phyloP scores from a whole-genome alignment of 192 early-diverging fungal genomes.

The Helicostylum pulchrum region DNA sequence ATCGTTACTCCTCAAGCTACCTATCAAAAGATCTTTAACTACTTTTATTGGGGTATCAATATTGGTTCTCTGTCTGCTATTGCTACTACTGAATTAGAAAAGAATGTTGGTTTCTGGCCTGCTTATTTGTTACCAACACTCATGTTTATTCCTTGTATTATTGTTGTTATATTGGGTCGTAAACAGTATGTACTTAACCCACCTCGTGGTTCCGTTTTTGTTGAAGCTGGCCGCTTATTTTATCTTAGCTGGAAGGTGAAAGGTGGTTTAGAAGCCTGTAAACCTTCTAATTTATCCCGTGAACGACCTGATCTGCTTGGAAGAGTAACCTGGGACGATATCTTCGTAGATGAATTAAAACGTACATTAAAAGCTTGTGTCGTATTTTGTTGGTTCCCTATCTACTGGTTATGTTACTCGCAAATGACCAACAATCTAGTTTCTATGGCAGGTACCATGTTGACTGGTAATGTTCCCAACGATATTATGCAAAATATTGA shows the following conservation, averaged over 20 bases:
- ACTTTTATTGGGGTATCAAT: slow-evolving; percentile 82
- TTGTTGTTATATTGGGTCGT: slow-evolving; percentile 48
- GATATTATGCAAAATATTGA: slow-evolving; percentile 71
- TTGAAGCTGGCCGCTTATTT: slow-evolving; percentile 38
- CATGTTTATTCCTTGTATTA: slow-evolving; percentile 50
- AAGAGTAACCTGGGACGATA: slow-evolving; percentile 62
- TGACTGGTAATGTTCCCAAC: slow-evolving; percentile 54
- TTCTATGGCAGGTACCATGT: slow-evolving; percentile 64
- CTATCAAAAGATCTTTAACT: slow-evolving; percentile 77
- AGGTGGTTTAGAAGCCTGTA: slow-evolving; percentile 57
- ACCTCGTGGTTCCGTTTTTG: slow-evolving; percentile 59
- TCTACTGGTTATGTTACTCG: slow-evolving; percentile 75
- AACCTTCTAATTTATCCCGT: slow-evolving; percentile 49
- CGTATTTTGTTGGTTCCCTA: slow-evolving; percentile 67
- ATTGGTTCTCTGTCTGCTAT: slow-evolving; percentile 63
- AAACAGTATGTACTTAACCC: slow-evolving; percentile 51
- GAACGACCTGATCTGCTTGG: slow-evolving; percentile 26
- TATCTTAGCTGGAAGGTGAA: slow-evolving; percentile 18
- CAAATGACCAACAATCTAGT: slow-evolving; percentile 65
- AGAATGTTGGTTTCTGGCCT: slow-evolving; percentile 56
- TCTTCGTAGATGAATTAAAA: slow-evolving; percentile 69
- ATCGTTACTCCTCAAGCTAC: slow-evolving; percentile 69
- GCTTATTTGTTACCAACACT: slow-evolving; percentile 55
- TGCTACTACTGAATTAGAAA: slow-evolving; percentile 56
- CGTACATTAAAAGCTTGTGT: slow-evolving; percentile 61